phyloP scores from a whole-genome alignment of 176 grass and related monocot species.

The Elaeis guineensis region DNA sequence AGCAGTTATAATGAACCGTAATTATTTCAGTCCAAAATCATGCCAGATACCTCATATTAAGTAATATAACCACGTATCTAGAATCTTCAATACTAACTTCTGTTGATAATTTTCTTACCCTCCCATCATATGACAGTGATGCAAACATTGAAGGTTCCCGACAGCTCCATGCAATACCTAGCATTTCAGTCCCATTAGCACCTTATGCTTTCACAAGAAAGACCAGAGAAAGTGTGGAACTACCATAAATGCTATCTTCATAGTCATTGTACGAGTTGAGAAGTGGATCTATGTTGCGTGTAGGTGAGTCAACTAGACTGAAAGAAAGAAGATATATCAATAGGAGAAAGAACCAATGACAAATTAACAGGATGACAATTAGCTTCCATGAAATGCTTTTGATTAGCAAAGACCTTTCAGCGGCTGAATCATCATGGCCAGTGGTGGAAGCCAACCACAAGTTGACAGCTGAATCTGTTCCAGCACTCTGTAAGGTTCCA shows the following conservation, averaged over 20 bases:
- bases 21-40: no score
- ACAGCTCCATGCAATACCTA: constrained; percentile 97
- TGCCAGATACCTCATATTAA: no score
- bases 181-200: constrained; percentile 16
- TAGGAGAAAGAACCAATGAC: constrained; percentile 28
- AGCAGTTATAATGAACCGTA: no score
- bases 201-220: constrained; percentile 14
- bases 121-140: constrained; percentile 96
- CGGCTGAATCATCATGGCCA: constrained; percentile 33
- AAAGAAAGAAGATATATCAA: constrained; percentile 17
- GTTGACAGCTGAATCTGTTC: constrained; percentile 97
- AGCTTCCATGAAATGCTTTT: not conserved
- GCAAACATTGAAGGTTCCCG: constrained; percentile 80
- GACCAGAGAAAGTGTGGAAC: constrained; percentile 3
- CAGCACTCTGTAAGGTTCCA: constrained; percentile 68
- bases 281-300: constrained; percentile 58
- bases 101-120: constrained; percentile 40
- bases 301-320: constrained; percentile 56
- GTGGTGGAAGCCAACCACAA: constrained; percentile 70
- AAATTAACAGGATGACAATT: constrained; percentile 10
- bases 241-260: constrained; percentile 98
- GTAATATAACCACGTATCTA: no score
- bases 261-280: constrained; percentile 89
- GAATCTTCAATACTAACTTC: no score
- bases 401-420: constrained; percentile 51